Conservation (phyloP, 805 yeast species). For the Barnettozyma sp. region DNA sequence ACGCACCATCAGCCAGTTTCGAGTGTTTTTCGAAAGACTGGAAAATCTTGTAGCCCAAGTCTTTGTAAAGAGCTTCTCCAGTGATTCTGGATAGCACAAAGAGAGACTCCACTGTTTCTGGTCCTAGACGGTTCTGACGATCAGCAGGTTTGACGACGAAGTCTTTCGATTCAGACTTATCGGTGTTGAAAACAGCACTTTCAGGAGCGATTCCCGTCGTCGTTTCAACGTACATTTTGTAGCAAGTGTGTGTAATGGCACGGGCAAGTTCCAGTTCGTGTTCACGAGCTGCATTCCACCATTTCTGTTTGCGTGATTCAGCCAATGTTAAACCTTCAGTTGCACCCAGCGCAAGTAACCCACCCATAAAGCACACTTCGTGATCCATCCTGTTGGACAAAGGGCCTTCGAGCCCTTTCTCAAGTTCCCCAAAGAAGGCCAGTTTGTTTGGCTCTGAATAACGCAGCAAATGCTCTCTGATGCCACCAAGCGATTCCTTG, state of each 20-base stretch:
- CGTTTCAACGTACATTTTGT: conserved; percentile 69
- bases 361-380: conserved; percentile 86
- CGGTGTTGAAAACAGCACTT: conserved; percentile 74
- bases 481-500: conserved; percentile 69
- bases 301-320: conserved; percentile 45
- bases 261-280: conserved; percentile 63
- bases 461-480: conserved; percentile 56
- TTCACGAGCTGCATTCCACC: conserved; percentile 55
- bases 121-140: conserved; percentile 82
- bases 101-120: conserved; percentile 88
- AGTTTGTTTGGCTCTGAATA: conserved; percentile 56
- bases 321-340: conserved; percentile 60
- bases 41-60: conserved; percentile 88
- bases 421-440: conserved; percentile 72
- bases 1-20: conserved; percentile 43
- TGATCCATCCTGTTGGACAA: conserved; percentile 82
- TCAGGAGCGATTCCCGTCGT: conserved; percentile 83
- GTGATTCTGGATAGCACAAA: conserved; percentile 76
- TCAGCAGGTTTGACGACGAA: conserved; percentile 66
- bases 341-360: conserved; percentile 82
- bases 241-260: conserved; percentile 75
- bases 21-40: conserved; percentile 59
- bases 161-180: conserved; percentile 40
- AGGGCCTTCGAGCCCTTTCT: conserved; percentile 54
- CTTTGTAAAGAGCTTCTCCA: conserved; percentile 71